Evolutionary conservation across 129 eudicot genomes (phyloP).

Genomic region (sunflower (Helianthus annuus)): DNA sequence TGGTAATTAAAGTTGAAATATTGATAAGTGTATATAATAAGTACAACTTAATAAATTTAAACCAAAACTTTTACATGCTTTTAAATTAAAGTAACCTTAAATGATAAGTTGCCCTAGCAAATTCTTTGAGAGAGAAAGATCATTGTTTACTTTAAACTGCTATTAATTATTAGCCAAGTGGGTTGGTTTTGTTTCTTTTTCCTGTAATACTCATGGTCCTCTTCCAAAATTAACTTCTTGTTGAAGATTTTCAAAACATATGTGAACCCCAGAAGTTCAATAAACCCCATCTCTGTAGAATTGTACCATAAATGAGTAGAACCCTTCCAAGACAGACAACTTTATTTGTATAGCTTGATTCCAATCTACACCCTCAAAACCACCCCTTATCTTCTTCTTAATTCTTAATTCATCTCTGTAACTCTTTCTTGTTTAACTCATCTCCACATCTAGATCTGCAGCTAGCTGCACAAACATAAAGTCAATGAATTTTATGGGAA

Average conservation of each 20-base stretch:
- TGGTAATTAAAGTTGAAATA: too few species aligned
- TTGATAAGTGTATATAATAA: background rate
- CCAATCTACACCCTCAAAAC: slow-evolving; percentile 26
- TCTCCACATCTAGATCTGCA: background rate
- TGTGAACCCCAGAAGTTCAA: slow-evolving; percentile 22
- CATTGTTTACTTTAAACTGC: background rate
- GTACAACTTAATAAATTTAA: background rate
- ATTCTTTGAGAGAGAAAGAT: background rate
- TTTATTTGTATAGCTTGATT: slow-evolving; percentile 24
- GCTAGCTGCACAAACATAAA: background rate
- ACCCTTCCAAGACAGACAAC: slow-evolving; percentile 27
- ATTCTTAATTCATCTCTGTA: background rate
- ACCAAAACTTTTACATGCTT: background rate
- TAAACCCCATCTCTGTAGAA: slow-evolving; percentile 26
- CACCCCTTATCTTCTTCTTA: slow-evolving; percentile 1
- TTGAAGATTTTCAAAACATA: slow-evolving; percentile 19
- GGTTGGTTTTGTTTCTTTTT: slow-evolving; percentile 31
- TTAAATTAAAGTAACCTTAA: background rate
- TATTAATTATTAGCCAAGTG: slow-evolving; percentile 22
- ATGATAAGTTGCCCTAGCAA: slow-evolving; percentile 29
- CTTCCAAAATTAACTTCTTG: slow-evolving; percentile 24
- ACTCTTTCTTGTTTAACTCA: background rate
- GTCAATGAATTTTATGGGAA: slow-evolving; percentile 42
- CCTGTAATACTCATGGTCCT: slow-evolving; percentile 32
- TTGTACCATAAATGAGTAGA: slow-evolving; percentile 25